Conservation (phyloP, 1,284 basidiomycete species). For the Violaceomyces palustris region DNA sequence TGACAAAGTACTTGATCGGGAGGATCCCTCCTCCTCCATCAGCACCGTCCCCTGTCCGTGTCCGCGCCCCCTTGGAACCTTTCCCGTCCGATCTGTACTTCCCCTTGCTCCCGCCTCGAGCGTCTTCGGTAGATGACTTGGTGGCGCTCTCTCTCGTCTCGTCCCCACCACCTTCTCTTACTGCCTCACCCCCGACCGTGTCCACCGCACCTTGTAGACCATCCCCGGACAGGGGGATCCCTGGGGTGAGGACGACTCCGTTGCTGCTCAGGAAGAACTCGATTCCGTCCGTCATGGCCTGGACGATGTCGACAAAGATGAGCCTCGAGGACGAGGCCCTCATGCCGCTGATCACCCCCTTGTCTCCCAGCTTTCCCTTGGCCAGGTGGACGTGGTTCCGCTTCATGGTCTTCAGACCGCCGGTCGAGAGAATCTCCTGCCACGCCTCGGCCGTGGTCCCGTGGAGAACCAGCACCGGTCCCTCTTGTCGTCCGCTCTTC, state of each 20-base stretch:
- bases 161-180: no score
- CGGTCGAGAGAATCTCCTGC: conserved; percentile 40
- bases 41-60: neutral
- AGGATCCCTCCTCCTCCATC: conserved; percentile 9
- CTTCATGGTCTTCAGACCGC: conserved; percentile 76
- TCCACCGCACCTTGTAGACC: no score
- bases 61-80: neutral
- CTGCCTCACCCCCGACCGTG: no score
- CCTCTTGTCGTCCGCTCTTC: no score
- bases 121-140: neutral
- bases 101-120: neutral
- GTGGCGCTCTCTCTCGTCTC: neutral
- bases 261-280: conserved; percentile 72
- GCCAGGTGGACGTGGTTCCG: conserved; percentile 86
- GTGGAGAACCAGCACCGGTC: conserved; percentile 28
- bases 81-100: no score
- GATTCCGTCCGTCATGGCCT: conserved; percentile 66
- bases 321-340: conserved; percentile 66
- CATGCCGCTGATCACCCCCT: conserved; percentile 73
- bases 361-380: conserved; percentile 60
- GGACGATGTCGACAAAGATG: conserved; percentile 69
- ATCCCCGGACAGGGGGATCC: conserved; percentile 47
- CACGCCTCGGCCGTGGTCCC: conserved; percentile 56
- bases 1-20: conserved; percentile 18
- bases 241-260: conserved; percentile 75